Base-by-base conservation (phyloP, 306 rosid genomes). In the Medicago arabica region DNA sequence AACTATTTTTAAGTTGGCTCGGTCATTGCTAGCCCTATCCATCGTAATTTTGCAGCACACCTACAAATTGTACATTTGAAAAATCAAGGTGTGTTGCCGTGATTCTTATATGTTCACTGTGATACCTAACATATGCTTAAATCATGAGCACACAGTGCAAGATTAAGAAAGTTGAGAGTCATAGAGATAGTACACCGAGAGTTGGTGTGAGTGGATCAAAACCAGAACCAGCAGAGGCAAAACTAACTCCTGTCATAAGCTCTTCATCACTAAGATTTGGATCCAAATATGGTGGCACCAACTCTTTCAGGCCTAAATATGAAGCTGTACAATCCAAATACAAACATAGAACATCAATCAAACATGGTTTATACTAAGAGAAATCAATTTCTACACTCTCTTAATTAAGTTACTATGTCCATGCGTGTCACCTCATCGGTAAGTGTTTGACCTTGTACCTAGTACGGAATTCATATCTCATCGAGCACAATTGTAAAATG, bases 201-300 rank as follows among this genome's bases (percentile, higher is more conserved):
- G 9, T 6, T 64, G 97, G 71, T 15, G 97, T 91, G n/a, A 91
- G 87, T 41, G 94, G 92, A 54, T 91, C 97, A 80, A 77, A 89
- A 31, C 97, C 97, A 74, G 92, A 84, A 43, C 85, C 97, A 31
- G 89, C 97, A 6, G 97, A 89, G 8, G 97, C 97, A 23, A 91
- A 91, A 76, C 97, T 91, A 16, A 87, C 92, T 72, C 94, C 97
- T 10, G 86, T 87, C 61, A 87, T 25, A 8, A 89, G 73, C 18
- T 91, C 94, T 17, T 81, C 5, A 16, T 53, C 11, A 53, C 80
- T 78, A 1, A 91, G 87, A 23, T 55, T 89, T 40, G 92, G 86
- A 61, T 91, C 92, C 82, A 89, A 74, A 81, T 89, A 91, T 47
- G 97, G 89, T 14, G 94, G 94, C 59, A 91, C 8, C 34, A 75